A percentile compares a stretch with the other conserved stretches of the same genome.
phyloP scores from a whole-genome alignment of 257 asterid genomes.

The Petunia secreta region DNA sequence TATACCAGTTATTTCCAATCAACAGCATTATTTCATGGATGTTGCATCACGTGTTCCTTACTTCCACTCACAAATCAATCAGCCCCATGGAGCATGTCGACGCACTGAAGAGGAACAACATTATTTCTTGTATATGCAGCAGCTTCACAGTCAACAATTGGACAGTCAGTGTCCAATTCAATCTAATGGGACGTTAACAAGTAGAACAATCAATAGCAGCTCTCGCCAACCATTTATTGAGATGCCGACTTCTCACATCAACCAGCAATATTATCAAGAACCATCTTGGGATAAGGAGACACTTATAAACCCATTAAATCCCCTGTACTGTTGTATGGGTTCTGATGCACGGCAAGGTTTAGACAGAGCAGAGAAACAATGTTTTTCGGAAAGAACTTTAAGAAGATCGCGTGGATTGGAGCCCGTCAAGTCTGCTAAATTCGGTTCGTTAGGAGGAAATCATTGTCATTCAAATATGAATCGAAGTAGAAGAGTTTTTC shows the following conservation, averaged over 20 bases:
- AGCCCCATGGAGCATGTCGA: conserved; percentile 10
- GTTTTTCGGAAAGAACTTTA: conserved; percentile 4
- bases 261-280: conserved; percentile 11
- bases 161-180: background rate
- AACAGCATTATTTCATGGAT: conserved; percentile 21
- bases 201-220: conserved; percentile 16
- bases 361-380: conserved; percentile 10
- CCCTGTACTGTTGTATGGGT: background rate
- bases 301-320: background rate
- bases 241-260: conserved; percentile 8
- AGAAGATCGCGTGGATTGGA: conserved; percentile 17
- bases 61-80: conserved; percentile 23
- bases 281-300: too few species aligned
- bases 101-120: conserved; percentile 23
- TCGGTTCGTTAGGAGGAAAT: conserved; percentile 11
- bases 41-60: conserved; percentile 14
- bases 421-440: conserved; percentile 19
- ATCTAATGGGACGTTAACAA: background rate
- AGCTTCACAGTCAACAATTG: conserved; percentile 2
- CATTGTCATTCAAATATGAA: conserved; percentile 10
- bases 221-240: background rate
- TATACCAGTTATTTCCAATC: conserved; percentile 18
- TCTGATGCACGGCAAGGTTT: conserved; percentile 2
- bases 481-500: conserved; percentile 19
- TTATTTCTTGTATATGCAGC: conserved; percentile 27